phyloP scores from a whole-genome alignment of 805 yeast genomes.

The Candida bentonensis region DNA sequence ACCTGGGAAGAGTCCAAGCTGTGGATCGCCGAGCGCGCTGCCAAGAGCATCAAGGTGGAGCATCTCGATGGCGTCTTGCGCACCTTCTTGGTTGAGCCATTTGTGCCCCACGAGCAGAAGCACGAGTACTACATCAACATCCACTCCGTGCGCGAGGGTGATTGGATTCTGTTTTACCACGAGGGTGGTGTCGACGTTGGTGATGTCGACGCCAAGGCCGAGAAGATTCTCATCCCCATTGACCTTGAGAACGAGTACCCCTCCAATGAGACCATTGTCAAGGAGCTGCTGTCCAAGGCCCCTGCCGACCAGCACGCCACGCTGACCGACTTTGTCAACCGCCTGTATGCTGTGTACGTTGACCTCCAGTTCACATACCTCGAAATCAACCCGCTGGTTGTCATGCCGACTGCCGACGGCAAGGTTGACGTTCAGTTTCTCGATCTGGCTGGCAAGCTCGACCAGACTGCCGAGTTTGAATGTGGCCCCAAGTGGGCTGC shows the following conservation, averaged over 20 bases:
- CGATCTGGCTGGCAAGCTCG: conserved; percentile 34
- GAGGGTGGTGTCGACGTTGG: conserved; percentile 37
- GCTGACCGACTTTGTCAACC: conserved; percentile 30
- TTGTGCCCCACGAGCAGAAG: conserved; percentile 32
- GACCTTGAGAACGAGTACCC: conserved; percentile 28
- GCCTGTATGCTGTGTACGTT: conserved; percentile 32
- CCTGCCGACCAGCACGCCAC: conserved; percentile 28
- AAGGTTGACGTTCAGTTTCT: conserved; percentile 32
- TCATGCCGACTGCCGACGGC: conserved; percentile 24
- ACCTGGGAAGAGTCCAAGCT: conserved; percentile 29
- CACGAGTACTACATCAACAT: conserved; percentile 34
- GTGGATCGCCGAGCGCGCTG: conserved; percentile 32
- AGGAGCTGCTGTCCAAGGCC: conserved; percentile 24
- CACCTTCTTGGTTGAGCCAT: conserved; percentile 32
- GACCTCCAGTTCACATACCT: conserved; percentile 33
- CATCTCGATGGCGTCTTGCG: conserved; percentile 25
- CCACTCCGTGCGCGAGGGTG: conserved; percentile 34
- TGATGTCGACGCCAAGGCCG: conserved; percentile 33
- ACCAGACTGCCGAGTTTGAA: conserved; percentile 35
- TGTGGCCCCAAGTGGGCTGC: conserved; percentile 36
- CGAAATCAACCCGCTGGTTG: conserved; percentile 33
- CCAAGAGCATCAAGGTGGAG: conserved; percentile 26
- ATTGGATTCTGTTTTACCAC: conserved; percentile 33
- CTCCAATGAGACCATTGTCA: conserved; percentile 22
- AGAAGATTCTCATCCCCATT: conserved; percentile 29